phyloP scores from a whole-genome alignment of 805 yeast species.

The Zygosaccharomyces rouxii region DNA sequence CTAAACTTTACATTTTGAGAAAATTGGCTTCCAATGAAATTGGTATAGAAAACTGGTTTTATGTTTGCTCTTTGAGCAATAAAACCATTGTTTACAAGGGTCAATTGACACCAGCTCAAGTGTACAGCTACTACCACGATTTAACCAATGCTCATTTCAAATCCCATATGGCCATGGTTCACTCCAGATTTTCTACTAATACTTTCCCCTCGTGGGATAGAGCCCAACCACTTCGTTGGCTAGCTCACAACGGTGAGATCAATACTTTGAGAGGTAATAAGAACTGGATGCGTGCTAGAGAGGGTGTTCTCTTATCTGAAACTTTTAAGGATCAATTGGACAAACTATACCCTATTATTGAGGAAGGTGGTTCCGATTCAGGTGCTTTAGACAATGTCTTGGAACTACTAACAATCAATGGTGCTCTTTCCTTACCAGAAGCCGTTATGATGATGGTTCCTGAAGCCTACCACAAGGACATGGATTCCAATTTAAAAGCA shows the following conservation, averaged over 20 bases:
- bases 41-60: constrained; percentile 96
- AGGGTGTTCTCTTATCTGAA: constrained; percentile 88
- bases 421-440: constrained; percentile 88
- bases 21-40: constrained; percentile 87
- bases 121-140: constrained; percentile 91
- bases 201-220: constrained; percentile 99
- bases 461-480: constrained; percentile 96
- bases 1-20: constrained; percentile 77
- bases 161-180: constrained; percentile 94
- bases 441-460: constrained; percentile 97
- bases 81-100: constrained; percentile 95
- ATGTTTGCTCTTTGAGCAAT: constrained; percentile 86
- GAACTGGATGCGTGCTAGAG: constrained; percentile 99
- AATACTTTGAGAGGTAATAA: constrained; percentile 96
- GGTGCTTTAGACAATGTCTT: constrained; percentile 96
- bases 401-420: constrained; percentile 86
- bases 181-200: constrained; percentile 95
- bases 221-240: constrained; percentile 95
- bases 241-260: constrained; percentile 98
- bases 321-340: constrained; percentile 90
- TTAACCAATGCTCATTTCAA: constrained; percentile 85
- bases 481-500: constrained; percentile 90
- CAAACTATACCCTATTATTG: constrained; percentile 88
- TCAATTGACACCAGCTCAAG: constrained; percentile 94
- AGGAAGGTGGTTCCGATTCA: constrained; percentile 98